phyloP scores from a whole-genome alignment of 148 eudicot genomes.

The Vaccinium darrowii region DNA sequence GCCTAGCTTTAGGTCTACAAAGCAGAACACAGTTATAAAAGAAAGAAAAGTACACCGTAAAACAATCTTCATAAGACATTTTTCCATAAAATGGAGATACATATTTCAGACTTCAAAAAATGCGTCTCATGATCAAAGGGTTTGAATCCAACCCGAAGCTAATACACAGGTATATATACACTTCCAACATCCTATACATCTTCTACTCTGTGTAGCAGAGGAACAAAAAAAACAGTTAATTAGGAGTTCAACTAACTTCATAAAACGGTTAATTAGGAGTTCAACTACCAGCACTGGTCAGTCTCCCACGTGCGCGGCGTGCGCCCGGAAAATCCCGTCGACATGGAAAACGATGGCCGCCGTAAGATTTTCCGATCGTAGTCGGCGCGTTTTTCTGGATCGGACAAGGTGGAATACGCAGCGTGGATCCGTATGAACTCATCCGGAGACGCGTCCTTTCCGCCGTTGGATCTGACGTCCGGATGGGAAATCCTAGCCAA shows the following conservation, averaged over 20 bases:
- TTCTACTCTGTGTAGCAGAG: neutral
- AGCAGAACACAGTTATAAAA: no score
- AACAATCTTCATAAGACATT: no score
- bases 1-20: no score
- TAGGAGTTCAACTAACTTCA: no score
- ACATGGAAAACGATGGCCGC: constrained; percentile 17
- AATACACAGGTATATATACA: neutral
- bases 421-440: constrained; percentile 48
- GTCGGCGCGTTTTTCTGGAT: constrained; percentile 53
- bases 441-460: constrained; percentile 21
- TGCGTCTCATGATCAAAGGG: neutral
- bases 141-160: neutral
- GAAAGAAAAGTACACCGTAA: no score
- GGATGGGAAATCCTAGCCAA: constrained; percentile 55
- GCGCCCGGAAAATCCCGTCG: constrained; percentile 23
- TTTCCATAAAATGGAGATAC: neutral
- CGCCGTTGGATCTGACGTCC: constrained; percentile 32
- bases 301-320: constrained; percentile 60
- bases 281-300: constrained; percentile 72
- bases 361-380: constrained; percentile 41
- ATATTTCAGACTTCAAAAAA: constrained; percentile 4
- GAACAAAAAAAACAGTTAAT: no score
- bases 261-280: neutral
- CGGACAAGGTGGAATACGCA: constrained; percentile 58
- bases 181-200: neutral